Percentiles rank a stretch among this genome's conserved stretches.
Evolutionary conservation across 345 rosid species (phyloP).

Genomic region (Acer saccharum): DNA sequence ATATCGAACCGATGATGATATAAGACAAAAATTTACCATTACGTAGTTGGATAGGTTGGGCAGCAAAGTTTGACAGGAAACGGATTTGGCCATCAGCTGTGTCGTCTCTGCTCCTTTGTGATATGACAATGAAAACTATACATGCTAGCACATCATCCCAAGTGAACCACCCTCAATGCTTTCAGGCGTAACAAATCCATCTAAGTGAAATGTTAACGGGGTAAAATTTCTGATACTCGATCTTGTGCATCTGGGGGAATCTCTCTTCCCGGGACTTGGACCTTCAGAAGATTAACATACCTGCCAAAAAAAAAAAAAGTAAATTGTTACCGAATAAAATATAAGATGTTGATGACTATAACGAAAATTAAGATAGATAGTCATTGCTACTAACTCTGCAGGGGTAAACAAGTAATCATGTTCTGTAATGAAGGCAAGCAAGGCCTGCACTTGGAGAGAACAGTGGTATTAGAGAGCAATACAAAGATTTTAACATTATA

Average conservation of each 20-base stretch:
- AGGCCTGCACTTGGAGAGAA: constrained; percentile 54
- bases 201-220: constrained; percentile 34
- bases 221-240: constrained; percentile 63
- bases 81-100: neutral
- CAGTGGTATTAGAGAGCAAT: neutral
- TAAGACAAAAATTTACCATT: constrained; percentile 7
- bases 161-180: neutral
- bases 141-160: constrained; percentile 5
- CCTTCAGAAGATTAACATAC: constrained; percentile 74
- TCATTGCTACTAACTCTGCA: constrained; percentile 59
- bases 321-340: neutral
- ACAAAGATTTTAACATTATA: neutral
- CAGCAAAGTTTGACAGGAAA: constrained; percentile 1
- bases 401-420: constrained; percentile 66
- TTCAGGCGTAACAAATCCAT: neutral
- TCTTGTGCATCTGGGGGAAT: constrained; percentile 75
- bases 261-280: constrained; percentile 88
- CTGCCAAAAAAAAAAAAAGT: constrained; percentile 37
- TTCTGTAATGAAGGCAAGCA: constrained; percentile 83
- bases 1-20: neutral
- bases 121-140: constrained; percentile 1
- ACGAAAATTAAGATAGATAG: neutral
- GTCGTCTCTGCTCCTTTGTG: neutral
- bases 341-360: neutral
- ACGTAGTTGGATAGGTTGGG: neutral